Base-by-base conservation (phyloP, 2,329 filamentous ascomycete species). In the Pseudocercospora cruenta region DNA sequence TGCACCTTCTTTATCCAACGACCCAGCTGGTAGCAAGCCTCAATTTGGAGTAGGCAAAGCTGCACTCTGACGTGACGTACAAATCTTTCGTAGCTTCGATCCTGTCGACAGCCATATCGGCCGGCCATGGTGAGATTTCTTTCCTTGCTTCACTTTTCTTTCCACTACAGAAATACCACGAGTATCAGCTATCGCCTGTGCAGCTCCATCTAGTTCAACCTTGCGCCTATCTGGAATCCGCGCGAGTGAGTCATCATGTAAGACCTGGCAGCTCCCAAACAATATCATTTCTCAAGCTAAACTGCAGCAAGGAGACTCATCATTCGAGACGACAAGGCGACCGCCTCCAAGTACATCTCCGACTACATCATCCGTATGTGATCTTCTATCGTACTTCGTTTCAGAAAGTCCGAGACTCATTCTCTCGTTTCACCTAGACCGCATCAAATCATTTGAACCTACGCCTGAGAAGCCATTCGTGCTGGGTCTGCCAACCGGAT, bases 401-500 rank as follows among this genome's bases (percentile, higher is more conserved):
- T 58, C 49, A 58, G 5, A 28, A n/a, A 51, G 1, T 9, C n/a
- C 19, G 33, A 24, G 14, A 39, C 55, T 58, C 55, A 58, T 36
- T 58, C 31, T 24, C 24, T 58, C 55, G 10, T 55, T 55, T 64
- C 67, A n/a, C 26, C 24, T 70, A 90, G 90, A 91, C 73, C 89
- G 91, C 72, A 94, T 95, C 83, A 91, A 90, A 74, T 82, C 87
- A 67, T 95, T 93, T 80, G 85, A 86, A 58, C 92, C 92, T 43
- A 91, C 90, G 4, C 82, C 89, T 57, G 82, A 87, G 70, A 88
- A 88, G 71, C 92, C 91, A 0, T 95, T 96, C 75, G 90, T 95
- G 5, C 87, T 96, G 55, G 92, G 92, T 65, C 84, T 96, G 6
- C 92, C 92, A 9, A 96, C 92, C 1, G 92, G 92, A 62, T 93